Evolutionary conservation across 1,284 basidiomycete genomes (phyloP), one percentile per base, ranked within the genome.

Genomic region (Irpex lacteus): DNA sequence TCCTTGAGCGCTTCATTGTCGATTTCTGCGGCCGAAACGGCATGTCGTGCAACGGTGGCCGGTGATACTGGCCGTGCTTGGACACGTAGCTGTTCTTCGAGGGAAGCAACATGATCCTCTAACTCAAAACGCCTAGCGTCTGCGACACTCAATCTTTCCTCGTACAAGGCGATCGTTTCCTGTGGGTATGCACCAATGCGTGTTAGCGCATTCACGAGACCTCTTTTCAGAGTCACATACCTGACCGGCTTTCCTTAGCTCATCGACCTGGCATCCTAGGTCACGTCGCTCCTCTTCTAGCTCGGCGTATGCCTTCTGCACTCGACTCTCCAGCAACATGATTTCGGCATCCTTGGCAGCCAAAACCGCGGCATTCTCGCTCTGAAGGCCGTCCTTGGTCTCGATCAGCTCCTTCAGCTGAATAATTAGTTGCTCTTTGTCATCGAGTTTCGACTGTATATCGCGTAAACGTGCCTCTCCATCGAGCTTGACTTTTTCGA

Each of bases 91-190:
- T 85, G 81, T 37, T 86, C 83, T 73, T 95, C 90, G 8, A 94
- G 80, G 3, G 81, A 76, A 9, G 85, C 80, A 59, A 94, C 78
- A 38, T 82, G 81, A 62, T 89, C 85, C 72, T 96, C 92, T 65
- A 92, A 81, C 68, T 95, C 92, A 71, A 94, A 94, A 59, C 90
- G 85, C 68, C 86, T 84, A 21, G 81, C 80, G 70, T 95, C 91
- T 13, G 87, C 84, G 2, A 81, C 81, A 64, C 85, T 89, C 21
- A 96, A 80, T 40, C 90, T 87, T 70, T 95, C 94, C 78, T 98
- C 96, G 72, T 98, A 98, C 40, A 97, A 80, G 40, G 92, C 92
- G 68, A 96, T 95, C 0, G 93, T 95, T 85, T 95, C 92, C 91
- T 95, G 26, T 26, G 26, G 26, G 26, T 26, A 26, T 26, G 26